Conservation (phyloP, 805 yeast genomes). For the Starmera dryadoides region DNA sequence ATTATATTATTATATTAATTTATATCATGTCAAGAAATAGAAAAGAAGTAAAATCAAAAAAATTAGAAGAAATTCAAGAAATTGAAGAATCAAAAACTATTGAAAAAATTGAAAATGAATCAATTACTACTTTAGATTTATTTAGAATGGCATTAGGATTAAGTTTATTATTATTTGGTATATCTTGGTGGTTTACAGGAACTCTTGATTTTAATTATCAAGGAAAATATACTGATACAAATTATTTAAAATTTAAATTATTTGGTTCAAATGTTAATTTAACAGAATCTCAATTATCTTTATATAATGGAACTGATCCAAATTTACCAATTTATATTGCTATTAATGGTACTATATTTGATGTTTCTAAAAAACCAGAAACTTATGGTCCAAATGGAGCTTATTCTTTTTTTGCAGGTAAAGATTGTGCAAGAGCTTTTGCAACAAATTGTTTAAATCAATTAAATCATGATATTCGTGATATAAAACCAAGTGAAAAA, state of each 20-base stretch:
- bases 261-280: constrained; percentile 18
- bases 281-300: constrained; percentile 30
- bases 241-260: constrained; percentile 20
- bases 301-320: constrained; percentile 36
- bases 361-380: constrained; percentile 35
- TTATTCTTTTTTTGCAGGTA: constrained; percentile 43
- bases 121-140: constrained; percentile 14
- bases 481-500: constrained; percentile 29
- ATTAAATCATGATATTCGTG: constrained; percentile 45
- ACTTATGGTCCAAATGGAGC: constrained; percentile 43
- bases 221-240: constrained; percentile 34
- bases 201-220: constrained; percentile 38
- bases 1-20: too few relatives aligned
- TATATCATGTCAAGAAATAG: too few relatives aligned
- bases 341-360: constrained; percentile 46
- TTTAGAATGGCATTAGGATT: constrained; percentile 16
- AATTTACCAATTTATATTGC: constrained; percentile 41
- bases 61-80: too few relatives aligned
- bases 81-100: too few relatives aligned
- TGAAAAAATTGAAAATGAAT: too few relatives aligned
- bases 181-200: constrained; percentile 16
- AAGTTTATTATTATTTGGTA: too few relatives aligned
- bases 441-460: constrained; percentile 56
- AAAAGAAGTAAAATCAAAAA: too few relatives aligned
- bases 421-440: constrained; percentile 48